Base-by-base conservation (phyloP, 768 basidiomycete genomes). In the Auriscalpium vulgare region DNA sequence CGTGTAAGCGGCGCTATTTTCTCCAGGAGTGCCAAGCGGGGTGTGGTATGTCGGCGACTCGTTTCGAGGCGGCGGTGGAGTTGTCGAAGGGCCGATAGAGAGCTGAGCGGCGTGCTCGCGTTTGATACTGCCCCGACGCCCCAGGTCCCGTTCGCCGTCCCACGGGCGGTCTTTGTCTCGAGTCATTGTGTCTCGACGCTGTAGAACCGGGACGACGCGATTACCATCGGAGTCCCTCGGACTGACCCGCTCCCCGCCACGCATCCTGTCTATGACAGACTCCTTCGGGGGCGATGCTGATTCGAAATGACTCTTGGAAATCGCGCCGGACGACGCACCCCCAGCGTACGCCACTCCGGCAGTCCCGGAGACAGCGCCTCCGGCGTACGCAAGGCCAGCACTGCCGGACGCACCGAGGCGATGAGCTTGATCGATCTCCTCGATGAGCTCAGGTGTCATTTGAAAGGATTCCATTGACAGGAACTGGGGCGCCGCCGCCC, bases 81-180 rank as follows among this genome's bases (percentile, higher is more conserved):
- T n/a, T 16, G n/a, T 19, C 11, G n/a, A 19, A 48, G 47, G 55
- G 17, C 51, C 49, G 40, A 34, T 4, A 36, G 58, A 50, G 44
- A 56, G 38, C 53, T 10, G 16, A 7, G 50, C 37, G 9, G 59
- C 49, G 10, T 8, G 9, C 40, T 62, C 61, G 19, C 56, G 56
- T 50, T 57, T 60, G 37, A 62, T 13, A 45, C 61, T 62, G 10
- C 59, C 56, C 1, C 59, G 58, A n/a, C 60, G 60, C 34, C 37
- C 49, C 8, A 47, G 37, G 17, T 51, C 47, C 11, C 21, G 47
- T 14, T 51, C 58, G 50, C 47, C 51, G 49, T 57, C 56, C 16
- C 50, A 53, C n/a, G 50, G 47, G 23, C 56, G 56, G 4, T 60
- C 61, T 54, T 54, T 56, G 14, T 56, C 53, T 37, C 59, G 54